A percentile compares a stretch with the other conserved stretches of the same genome.
These are phyloP conservation scores for Hevea brasiliensis DNA, from an alignment of 345 rosid species.

Conservation along the genomic window DNA sequence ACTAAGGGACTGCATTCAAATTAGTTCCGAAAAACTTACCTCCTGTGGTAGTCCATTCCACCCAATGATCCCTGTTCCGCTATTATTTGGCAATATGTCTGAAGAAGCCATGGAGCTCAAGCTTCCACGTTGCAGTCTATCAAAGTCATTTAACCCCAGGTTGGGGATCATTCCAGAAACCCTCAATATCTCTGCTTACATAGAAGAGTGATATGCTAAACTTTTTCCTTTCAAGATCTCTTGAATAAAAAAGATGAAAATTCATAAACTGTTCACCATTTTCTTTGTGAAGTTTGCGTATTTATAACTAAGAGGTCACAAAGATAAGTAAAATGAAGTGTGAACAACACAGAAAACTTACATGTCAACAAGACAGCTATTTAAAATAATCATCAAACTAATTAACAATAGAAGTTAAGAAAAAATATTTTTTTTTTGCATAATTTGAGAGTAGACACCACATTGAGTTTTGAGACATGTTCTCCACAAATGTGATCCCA, in stretches of 20 bases:
- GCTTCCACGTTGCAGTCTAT: slow-evolving; percentile 74
- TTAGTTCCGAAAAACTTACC: slow-evolving; percentile 38
- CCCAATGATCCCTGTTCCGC: slow-evolving; percentile 57
- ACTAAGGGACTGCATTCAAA: slow-evolving; percentile 7
- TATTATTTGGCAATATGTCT: slow-evolving; percentile 59
- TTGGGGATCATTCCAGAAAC: slow-evolving; percentile 71
- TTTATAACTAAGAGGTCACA: background rate
- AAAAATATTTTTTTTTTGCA: background rate
- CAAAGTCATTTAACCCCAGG: slow-evolving; percentile 78
- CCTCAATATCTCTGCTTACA: slow-evolving; percentile 66
- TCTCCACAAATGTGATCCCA: background rate
- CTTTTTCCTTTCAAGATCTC: background rate
- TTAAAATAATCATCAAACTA: background rate
- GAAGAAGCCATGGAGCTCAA: slow-evolving; percentile 97
- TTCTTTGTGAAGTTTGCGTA: background rate
- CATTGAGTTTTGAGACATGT: background rate
- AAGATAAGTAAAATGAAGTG: background rate
- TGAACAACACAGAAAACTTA: background rate
- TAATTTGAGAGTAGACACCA: background rate
- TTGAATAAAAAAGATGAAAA: background rate
- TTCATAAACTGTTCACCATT: background rate
- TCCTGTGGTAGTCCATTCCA: slow-evolving; percentile 77
- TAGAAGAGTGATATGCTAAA: slow-evolving; percentile 3
- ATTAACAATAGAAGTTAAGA: background rate
- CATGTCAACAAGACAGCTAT: background rate